phyloP scores from a whole-genome alignment of 2,329 filamentous ascomycete genomes.

The Aspergillus uvarum region DNA sequence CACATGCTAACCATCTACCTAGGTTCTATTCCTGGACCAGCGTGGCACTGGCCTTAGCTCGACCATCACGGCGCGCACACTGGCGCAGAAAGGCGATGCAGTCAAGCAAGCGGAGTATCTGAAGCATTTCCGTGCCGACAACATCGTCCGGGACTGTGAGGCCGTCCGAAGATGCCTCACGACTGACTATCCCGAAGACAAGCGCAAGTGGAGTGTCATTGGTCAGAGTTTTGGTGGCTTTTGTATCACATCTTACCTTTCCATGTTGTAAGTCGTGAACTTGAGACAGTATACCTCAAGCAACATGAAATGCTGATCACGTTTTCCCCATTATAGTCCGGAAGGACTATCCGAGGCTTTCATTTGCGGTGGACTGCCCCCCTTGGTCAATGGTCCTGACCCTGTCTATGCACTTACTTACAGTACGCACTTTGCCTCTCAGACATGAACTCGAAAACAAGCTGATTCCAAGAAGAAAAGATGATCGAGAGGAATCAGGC shows the following conservation, averaged over 20 bases:
- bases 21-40: conserved; percentile 79
- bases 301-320: conserved; percentile 1
- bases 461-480: conserved; percentile 48
- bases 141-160: conserved; percentile 84
- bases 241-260: conserved; percentile 79
- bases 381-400: conserved; percentile 69
- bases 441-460: neutral
- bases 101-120: conserved; percentile 76
- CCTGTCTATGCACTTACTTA: conserved; percentile 74
- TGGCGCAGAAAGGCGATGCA: conserved; percentile 63
- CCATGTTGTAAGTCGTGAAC: conserved; percentile 55
- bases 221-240: conserved; percentile 95
- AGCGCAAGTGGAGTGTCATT: conserved; percentile 79
- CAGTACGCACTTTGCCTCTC: conserved; percentile 28
- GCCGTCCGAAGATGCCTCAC: conserved; percentile 77
- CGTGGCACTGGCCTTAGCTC: conserved; percentile 84
- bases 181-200: conserved; percentile 64
- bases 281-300: neutral
- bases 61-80: conserved; percentile 71
- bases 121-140: conserved; percentile 82
- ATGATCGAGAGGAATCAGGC: conserved; percentile 69
- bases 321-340: conserved; percentile 47
- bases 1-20: neutral
- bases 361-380: conserved; percentile 78
- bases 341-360: conserved; percentile 80